These are phyloP conservation scores for Rhodotorula sp. DNA, from an alignment of 1,284 basidiomycete genomes.

Conservation along the genomic window DNA sequence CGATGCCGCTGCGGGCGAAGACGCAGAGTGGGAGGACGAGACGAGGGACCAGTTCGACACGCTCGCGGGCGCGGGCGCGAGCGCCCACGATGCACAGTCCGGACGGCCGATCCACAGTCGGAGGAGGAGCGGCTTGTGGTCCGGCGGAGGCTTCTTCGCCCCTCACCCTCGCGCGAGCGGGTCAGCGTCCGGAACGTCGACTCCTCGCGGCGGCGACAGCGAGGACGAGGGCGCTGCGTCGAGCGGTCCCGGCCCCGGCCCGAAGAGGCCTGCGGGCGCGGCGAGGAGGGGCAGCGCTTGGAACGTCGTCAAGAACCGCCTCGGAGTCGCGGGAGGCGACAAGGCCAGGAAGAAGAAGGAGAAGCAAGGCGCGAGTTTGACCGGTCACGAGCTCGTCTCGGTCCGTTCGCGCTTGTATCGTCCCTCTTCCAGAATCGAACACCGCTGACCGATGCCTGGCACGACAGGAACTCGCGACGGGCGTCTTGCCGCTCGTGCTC, in stretches of 20 bases:
- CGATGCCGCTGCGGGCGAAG: not conserved
- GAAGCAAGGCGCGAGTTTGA: constrained; percentile 28
- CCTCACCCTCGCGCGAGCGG: not conserved
- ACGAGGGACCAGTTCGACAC: constrained; percentile 35
- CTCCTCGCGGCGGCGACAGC: constrained; percentile 21
- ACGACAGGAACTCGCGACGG: constrained; percentile 34
- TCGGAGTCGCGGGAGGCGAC: constrained; percentile 1
- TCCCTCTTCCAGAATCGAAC: not conserved
- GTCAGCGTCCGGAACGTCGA: constrained; percentile 19
- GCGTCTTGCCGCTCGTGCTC: constrained; percentile 37
- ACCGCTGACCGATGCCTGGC: not conserved
- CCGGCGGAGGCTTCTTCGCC: not conserved
- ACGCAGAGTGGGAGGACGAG: constrained; percentile 33
- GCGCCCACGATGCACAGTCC: not conserved
- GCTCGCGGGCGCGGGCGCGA: not conserved
- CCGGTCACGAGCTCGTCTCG: constrained; percentile 34
- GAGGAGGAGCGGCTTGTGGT: not conserved
- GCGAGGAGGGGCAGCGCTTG: constrained; percentile 29
- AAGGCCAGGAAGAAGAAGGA: constrained; percentile 31
- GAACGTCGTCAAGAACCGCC: constrained; percentile 24
- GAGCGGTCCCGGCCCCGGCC: constrained; percentile 1
- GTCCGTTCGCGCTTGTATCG: constrained; percentile 7
- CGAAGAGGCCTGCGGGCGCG: constrained; percentile 1
- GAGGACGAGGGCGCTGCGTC: constrained; percentile 2
- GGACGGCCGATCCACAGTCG: not conserved